Evolutionary conservation across 768 basidiomycete genomes (phyloP).

Genomic region (Trametes meyenii): DNA sequence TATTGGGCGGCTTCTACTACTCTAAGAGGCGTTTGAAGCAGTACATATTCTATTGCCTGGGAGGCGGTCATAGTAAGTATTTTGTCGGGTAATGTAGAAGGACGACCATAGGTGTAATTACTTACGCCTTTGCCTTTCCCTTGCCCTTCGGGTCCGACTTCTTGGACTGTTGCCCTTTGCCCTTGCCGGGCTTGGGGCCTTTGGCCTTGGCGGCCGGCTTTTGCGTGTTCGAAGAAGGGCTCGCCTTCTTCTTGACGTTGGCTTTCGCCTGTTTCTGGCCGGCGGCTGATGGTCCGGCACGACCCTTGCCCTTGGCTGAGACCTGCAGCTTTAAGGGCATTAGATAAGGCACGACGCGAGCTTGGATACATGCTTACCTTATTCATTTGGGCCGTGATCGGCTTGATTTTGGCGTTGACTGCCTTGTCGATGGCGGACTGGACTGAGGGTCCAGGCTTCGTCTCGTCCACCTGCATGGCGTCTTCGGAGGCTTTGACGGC

Average conservation of each 20-base stretch:
- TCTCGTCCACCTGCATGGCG: not conserved
- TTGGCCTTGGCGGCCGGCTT: not conserved
- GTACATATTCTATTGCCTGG: not conserved
- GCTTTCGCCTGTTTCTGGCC: not conserved
- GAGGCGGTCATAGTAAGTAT: not conserved
- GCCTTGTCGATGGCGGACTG: slow-evolving; percentile 13
- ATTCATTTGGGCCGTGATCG: not conserved
- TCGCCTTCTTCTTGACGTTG: not conserved
- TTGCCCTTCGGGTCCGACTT: not conserved
- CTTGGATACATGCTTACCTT: not conserved
- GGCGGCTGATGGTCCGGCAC: not conserved
- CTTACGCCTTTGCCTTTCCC: not conserved
- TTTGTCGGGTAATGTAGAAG: not conserved
- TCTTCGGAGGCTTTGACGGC: not conserved
- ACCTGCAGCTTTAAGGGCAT: not conserved
- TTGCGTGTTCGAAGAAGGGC: not conserved
- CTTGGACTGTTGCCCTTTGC: too few species aligned
- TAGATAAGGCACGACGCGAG: not conserved
- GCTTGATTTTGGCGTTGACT: not conserved
- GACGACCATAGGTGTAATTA: not conserved
- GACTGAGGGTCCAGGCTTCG: not conserved
- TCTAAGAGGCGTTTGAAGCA: not conserved
- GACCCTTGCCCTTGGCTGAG: not conserved
- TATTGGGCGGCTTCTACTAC: not conserved
- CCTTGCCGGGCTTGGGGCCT: not conserved